Base-by-base conservation (phyloP, 495 filamentous ascomycete species). In the Annulohypoxylon moriforme region DNA sequence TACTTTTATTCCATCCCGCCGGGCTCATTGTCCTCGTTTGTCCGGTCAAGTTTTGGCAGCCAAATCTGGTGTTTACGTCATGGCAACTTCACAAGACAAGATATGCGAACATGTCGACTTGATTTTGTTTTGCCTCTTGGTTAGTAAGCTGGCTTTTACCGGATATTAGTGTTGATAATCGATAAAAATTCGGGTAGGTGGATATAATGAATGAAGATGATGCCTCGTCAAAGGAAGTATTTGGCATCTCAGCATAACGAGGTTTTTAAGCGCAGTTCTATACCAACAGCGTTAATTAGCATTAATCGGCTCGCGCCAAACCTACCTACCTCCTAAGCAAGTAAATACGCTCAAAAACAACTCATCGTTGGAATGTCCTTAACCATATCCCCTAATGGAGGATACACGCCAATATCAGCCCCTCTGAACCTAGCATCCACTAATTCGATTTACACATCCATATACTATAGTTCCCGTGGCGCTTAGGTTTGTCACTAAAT, bases 1-100 rank as follows among this genome's bases (percentile, higher is more conserved):
- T 44, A 24, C 10, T 46, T 49, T 33, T 13, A 66, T 59, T 22
- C 59, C 42, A 50, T 66, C 24, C 42, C 42, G 38, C 47, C 52
- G 36, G 57, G 50, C 50, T 57, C 42, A 24, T 31, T 2, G 31
- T 49, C 49, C 10, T 64, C 20, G 31, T 34, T 64, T 64, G 25
- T 22, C 29, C 20, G 13, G 33, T 27, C 36, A 58, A 42, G 8
- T 58, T 40, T 40, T 29, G 20, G 34, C 16, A 34, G 29, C 29
- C 29, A 22, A 34, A 20, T 20, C 10, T 47, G 7, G 16, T 11
- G 9, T 60, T 7, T 36, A 40, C 40, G 34, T 47, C 40, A 56
- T 25, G 22, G 56, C 36, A n/a, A n/a, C 38, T 57, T 65, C 36
- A 27, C n/a, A 25, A 33, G 38, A 38, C 46, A 40, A 34, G 50